Conservation (phyloP, 169 alveolate species). For the Babesia gibsoni region DNA sequence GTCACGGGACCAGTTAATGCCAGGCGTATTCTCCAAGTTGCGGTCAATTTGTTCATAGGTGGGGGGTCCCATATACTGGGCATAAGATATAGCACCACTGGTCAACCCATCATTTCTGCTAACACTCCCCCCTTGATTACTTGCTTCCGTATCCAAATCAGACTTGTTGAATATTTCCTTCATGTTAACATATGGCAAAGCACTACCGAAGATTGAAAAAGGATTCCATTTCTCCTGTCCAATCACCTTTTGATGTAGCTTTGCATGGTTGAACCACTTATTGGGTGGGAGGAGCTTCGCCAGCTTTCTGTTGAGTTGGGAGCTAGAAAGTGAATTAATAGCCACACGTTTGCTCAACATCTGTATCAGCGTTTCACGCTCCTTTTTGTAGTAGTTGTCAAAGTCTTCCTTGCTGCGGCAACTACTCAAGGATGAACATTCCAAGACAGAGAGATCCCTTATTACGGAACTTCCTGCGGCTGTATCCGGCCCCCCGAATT, state of each 20-base stretch:
- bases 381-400: conserved; percentile 40
- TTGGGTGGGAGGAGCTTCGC: conserved; percentile 66
- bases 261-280: conserved; percentile 67
- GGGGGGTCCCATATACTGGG: background rate
- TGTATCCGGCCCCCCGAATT: conserved; percentile 56
- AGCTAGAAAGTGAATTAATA: background rate
- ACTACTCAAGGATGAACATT: conserved; percentile 60
- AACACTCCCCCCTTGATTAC: conserved; percentile 64
- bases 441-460: conserved; percentile 61
- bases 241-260: conserved; percentile 61
- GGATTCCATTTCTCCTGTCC: conserved; percentile 80
- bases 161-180: conserved; percentile 72
- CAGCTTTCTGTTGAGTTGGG: conserved; percentile 41
- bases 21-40: conserved; percentile 4
- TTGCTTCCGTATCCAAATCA: conserved; percentile 59
- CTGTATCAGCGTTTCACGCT: conserved; percentile 6
- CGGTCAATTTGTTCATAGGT: background rate
- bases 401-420: conserved; percentile 41
- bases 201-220: conserved; percentile 80
- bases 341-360: conserved; percentile 13
- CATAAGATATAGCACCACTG: background rate
- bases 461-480: conserved; percentile 57
- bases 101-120: conserved; percentile 50
- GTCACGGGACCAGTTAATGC: conserved; percentile 53
- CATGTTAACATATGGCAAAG: conserved; percentile 73